These are phyloP conservation scores for Rhododendron molle DNA, from an alignment of 148 eudicot species.

Conservation along the genomic window DNA sequence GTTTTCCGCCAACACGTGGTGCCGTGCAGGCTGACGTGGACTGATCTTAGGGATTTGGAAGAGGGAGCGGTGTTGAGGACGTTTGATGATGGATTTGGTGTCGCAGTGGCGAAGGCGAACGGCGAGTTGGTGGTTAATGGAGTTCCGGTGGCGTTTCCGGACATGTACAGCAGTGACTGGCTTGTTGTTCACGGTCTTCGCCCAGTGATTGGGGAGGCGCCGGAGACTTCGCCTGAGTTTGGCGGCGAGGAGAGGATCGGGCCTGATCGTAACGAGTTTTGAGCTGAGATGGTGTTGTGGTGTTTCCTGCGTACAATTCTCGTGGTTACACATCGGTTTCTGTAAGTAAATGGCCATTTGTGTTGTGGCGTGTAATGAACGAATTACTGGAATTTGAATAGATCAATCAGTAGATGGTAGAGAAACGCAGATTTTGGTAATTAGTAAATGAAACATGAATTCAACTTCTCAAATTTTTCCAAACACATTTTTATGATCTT, in stretches of 20 bases:
- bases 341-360: too few relatives aligned
- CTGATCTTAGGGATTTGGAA: not conserved
- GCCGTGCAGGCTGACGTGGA: conserved; percentile 9
- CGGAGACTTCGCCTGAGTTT: not conserved
- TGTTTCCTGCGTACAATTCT: not conserved
- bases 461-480: not conserved
- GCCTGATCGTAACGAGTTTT: conserved; percentile 6
- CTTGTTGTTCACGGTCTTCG: conserved; percentile 19
- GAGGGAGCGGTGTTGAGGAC: conserved; percentile 12
- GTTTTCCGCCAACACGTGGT: conserved; percentile 10
- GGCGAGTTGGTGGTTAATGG: conserved; percentile 8
- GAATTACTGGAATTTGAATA: not conserved
- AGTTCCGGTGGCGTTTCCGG: conserved; percentile 12
- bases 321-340: too few relatives aligned
- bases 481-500: not conserved
- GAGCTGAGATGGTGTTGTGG: not conserved
- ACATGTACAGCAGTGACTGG: conserved; percentile 14
- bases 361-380: not conserved
- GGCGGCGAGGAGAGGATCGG: not conserved
- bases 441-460: not conserved
- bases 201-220: conserved; percentile 7
- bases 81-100: conserved; percentile 1
- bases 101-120: not conserved
- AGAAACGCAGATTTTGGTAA: not conserved
- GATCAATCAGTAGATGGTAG: too few relatives aligned